Evolutionary conservation across 2,329 filamentous ascomycete species (phyloP).

Genomic region (Pseudogymnoascus sp.): DNA sequence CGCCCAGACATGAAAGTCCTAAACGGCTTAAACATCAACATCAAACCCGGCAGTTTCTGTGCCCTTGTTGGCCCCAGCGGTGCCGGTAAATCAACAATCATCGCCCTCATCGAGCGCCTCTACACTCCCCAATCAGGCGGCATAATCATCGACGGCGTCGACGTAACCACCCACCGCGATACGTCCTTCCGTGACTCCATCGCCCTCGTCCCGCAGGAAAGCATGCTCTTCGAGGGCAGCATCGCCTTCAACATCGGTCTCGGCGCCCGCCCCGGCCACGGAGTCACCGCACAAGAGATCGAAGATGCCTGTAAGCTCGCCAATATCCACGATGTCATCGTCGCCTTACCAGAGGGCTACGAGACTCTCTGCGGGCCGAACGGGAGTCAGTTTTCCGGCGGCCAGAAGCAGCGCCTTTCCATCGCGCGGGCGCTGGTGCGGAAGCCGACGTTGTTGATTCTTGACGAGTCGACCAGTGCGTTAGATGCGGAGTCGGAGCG

Average conservation of each 20-base stretch:
- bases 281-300: constrained; percentile 51
- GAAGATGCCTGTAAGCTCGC: constrained; percentile 60
- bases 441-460: constrained; percentile 63
- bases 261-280: constrained; percentile 47
- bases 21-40: constrained; percentile 48
- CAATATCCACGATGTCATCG: constrained; percentile 65
- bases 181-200: constrained; percentile 46
- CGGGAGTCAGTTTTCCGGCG: constrained; percentile 67
- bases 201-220: constrained; percentile 53
- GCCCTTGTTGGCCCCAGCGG: constrained; percentile 61
- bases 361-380: constrained; percentile 62
- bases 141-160: constrained; percentile 26
- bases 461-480: constrained; percentile 77
- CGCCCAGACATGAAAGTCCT: constrained; percentile 54
- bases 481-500: constrained; percentile 66
- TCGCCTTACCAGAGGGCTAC: constrained; percentile 57
- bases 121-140: constrained; percentile 35
- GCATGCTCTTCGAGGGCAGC: constrained; percentile 51
- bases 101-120: constrained; percentile 49
- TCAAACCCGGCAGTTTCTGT: constrained; percentile 54
- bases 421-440: constrained; percentile 72
- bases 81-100: constrained; percentile 61
- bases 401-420: constrained; percentile 70
- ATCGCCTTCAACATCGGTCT: constrained; percentile 51
- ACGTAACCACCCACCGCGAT: constrained; percentile 40